Base-by-base conservation (phyloP, 768 basidiomycete species). In the Mycena leptocephala region DNA sequence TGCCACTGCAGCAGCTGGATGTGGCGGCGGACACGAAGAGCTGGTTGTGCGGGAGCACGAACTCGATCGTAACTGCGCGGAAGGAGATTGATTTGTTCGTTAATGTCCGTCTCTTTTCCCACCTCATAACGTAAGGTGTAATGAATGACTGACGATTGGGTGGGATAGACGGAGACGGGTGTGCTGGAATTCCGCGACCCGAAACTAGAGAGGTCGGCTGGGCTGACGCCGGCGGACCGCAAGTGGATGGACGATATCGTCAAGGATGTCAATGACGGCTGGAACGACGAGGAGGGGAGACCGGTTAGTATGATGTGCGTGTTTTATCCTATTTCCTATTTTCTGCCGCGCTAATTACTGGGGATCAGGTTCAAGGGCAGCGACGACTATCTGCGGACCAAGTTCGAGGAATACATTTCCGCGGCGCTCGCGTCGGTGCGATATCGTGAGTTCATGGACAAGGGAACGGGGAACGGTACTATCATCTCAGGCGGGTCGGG, bases 171-270 rank as follows among this genome's bases (percentile, higher is more conserved):
- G 39, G 98, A 99, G 81, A 94, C 93, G 0, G 95, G 94, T 7
- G 86, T 89, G 3, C 92, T 99, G 72, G 97, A 99, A 79, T 97
- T 98, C 86, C 89, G 94, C 48, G 94, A 99, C 82, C 91, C 93
- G 5, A 93, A 90, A 80, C 81, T 98, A 8, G 97, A 98, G 78
- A 90, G 95, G 33, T 87, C 93, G 39, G 92, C 94, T 26, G 92
- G 91, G 7, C 86, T 99, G 78, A 99, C 98, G 2, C 88, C 98
- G 0, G 96, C 97, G 0, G 98, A 99, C 83, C 88, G 98, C 73
- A 97, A 96, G 83, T 99, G 98, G 98, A 96, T 99, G 91, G 97
- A 99, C 81, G 97, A 98, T 79, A 93, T 98, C 70, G 91, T 97
- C 48, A 92, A 89, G 67, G 96, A 96, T 76, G 96, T 98, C 14